A percentile compares a stretch with the other conserved stretches of the same genome.
phyloP scores from a whole-genome alignment of 768 basidiomycete genomes.

The Kondoa subrosea region DNA sequence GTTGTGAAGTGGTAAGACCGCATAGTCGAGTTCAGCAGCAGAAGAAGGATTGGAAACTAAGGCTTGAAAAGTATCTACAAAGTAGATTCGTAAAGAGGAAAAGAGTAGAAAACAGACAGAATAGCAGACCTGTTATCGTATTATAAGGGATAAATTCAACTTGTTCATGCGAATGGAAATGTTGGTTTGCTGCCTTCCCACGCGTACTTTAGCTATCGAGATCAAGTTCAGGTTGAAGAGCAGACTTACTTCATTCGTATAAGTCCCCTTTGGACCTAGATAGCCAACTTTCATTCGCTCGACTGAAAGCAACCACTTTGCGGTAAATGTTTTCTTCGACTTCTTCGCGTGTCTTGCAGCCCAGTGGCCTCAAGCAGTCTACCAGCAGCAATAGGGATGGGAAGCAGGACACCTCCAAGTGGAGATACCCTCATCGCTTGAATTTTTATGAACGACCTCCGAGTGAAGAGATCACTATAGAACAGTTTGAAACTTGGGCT shows the following conservation, averaged over 20 bases:
- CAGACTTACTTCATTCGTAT: constrained; percentile 4
- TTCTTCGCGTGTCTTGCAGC: not conserved
- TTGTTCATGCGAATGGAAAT: not conserved
- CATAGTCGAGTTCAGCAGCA: not conserved
- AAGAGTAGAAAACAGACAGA: not conserved
- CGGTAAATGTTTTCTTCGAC: not conserved
- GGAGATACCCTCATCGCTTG: constrained; percentile 48
- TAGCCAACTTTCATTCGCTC: not conserved
- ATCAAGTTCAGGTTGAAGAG: not conserved
- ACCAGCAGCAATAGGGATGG: not conserved
- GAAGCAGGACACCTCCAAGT: not conserved
- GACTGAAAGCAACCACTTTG: not conserved
- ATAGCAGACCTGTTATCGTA: not conserved
- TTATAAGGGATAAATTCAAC: not conserved
- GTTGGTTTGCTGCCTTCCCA: not conserved
- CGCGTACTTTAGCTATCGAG: not conserved
- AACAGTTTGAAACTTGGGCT: constrained; percentile 85
- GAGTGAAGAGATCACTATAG: constrained; percentile 69
- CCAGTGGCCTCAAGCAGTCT: not conserved
- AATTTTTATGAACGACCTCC: constrained; percentile 62
- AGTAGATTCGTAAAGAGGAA: not conserved
- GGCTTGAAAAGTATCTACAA: not conserved
- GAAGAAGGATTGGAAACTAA: not conserved
- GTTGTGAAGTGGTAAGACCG: not conserved
- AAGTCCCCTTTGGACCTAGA: constrained; percentile 3